A percentile compares a stretch with the other conserved stretches of the same genome.
Evolutionary conservation across 305 asterid genomes (phyloP).

Genomic region (Euphrasia arctica): DNA sequence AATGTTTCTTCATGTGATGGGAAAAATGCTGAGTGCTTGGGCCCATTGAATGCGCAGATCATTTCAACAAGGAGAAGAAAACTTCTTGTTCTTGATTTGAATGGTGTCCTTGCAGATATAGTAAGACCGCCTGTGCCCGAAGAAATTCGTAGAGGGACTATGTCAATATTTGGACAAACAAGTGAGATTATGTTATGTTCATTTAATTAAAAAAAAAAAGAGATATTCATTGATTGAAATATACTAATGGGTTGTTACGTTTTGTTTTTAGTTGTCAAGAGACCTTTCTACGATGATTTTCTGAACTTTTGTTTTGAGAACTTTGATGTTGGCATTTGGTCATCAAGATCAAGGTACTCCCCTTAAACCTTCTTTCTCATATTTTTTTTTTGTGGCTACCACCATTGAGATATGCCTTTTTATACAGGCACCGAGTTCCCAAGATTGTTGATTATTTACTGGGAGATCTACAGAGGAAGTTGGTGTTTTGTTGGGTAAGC

Average conservation of each 20-base stretch:
- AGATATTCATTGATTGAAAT: too few relatives aligned
- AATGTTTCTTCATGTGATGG: constrained; percentile 11
- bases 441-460: constrained; percentile 59
- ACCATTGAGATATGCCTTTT: constrained; percentile 28
- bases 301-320: constrained; percentile 80
- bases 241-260: constrained; percentile 23
- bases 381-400: constrained; percentile 21
- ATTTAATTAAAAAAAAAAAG: neutral
- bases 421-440: constrained; percentile 51
- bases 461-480: constrained; percentile 48
- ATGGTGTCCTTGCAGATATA: constrained; percentile 84
- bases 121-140: constrained; percentile 45
- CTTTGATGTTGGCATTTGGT: constrained; percentile 89
- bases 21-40: constrained; percentile 24
- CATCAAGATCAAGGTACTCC: constrained; percentile 79
- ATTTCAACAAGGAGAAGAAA: constrained; percentile 48
- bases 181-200: constrained; percentile 38
- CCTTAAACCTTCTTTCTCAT: constrained; percentile 11
- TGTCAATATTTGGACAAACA: constrained; percentile 47
- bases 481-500: constrained; percentile 42
- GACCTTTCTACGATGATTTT: constrained; percentile 55
- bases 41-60: constrained; percentile 15
- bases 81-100: constrained; percentile 83
- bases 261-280: constrained; percentile 62
- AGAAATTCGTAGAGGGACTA: constrained; percentile 29